Evolutionary conservation across 2,329 filamentous ascomycete genomes (phyloP).

Genomic region (Penicillium paneum): DNA sequence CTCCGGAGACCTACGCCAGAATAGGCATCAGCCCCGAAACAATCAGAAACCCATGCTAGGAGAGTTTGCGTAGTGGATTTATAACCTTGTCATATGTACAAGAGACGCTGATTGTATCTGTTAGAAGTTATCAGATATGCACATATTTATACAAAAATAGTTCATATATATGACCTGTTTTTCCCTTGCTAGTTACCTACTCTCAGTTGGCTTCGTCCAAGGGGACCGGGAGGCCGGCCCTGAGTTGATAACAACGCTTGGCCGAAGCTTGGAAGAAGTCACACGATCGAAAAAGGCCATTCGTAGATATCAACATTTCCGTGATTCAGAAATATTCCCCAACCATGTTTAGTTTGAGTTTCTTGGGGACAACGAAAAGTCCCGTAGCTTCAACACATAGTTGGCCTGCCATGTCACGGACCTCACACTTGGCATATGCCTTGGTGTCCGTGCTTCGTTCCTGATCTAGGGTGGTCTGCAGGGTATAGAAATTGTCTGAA

Average conservation of each 20-base stretch:
- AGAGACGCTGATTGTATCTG: neutral
- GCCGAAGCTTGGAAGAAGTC: neutral
- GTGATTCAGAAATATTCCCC: slow-evolving; percentile 40
- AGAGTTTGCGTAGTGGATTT: neutral
- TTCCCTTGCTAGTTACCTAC: neutral
- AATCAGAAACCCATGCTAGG: neutral
- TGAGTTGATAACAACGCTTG: neutral
- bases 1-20: slow-evolving; percentile 11
- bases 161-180: neutral
- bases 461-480: slow-evolving; percentile 48
- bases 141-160: neutral
- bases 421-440: slow-evolving; percentile 34
- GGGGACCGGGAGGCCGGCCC: neutral
- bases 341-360: slow-evolving; percentile 41
- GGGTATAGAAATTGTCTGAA: slow-evolving; percentile 62
- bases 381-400: slow-evolving; percentile 58
- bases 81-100: neutral
- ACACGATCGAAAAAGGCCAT: neutral
- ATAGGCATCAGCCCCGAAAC: slow-evolving; percentile 19
- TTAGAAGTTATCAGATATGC: neutral
- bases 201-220: neutral
- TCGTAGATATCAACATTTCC: neutral
- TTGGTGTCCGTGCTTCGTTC: slow-evolving; percentile 40
- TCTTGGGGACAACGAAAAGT: slow-evolving; percentile 59
- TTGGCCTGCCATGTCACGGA: slow-evolving; percentile 47